Evolutionary conservation across 495 filamentous ascomycete species (phyloP), one percentile per base, ranked within the genome.

Genomic region (Podospora pseudocomata): DNA sequence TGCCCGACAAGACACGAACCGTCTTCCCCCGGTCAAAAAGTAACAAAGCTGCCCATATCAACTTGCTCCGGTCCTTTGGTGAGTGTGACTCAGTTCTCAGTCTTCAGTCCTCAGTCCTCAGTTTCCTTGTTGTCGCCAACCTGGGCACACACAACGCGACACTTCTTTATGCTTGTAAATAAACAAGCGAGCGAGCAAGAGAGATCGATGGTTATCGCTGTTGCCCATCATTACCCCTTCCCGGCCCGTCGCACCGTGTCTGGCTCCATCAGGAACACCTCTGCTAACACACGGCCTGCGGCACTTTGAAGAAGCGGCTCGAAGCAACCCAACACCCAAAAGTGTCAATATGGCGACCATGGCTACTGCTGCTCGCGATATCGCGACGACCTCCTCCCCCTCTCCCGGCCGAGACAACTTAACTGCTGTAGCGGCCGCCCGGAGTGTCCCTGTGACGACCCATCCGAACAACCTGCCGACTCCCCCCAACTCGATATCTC

Each of bases 401-500:
- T 66, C 71, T 77, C 79, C 77, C 81, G 80, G 82, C 80, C 84
- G 81, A 82, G 84, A 87, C 79, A 87, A 81, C 82, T 85, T 88
- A 78, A 81, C 86, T 84, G 80, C 77, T 79, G 85, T 86, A 78
- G 82, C 84, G 80, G 87, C 77, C 80, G 87, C 77, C 80, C 81
- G 80, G 82, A 84, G 72, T 74, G 86, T 80, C 79, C 84, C 77
- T 86, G 82, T 81, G 82, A 78, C 83, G 70, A 80, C 80, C 85
- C 79, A 80, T 85, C 81, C 77, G 87, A 96, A 72, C 92, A 65
- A 78, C 75, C 88, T 97, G 72, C 94, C 90, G 63, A 98, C 94
- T 80, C 94, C 94, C 74, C 94, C 94, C 64, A 96, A 96, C 81
- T 97, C 95, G 75, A 94, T 97, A 77, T 97, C 94, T 53, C 95